Conservation (phyloP, 202 grass and related monocot species). For the Brachypodium distachyon region DNA sequence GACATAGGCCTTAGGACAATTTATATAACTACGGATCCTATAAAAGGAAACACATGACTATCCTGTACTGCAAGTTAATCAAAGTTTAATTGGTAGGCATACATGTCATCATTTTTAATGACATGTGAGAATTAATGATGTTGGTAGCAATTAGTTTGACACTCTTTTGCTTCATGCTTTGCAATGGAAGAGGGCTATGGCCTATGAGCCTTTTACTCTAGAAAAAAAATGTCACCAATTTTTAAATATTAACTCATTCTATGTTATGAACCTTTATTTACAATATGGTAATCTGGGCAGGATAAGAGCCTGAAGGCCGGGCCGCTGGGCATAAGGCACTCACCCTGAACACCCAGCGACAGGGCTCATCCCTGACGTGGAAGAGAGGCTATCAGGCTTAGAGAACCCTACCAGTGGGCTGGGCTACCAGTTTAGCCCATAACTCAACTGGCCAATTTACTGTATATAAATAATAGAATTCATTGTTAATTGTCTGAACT, state of each 20-base stretch:
- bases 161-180: too few species aligned
- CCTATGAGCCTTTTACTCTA: too few species aligned
- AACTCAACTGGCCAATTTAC: not conserved
- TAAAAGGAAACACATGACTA: not conserved
- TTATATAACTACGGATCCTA: not conserved
- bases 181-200: too few species aligned
- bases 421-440: not conserved
- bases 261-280: not conserved
- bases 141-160: too few species aligned
- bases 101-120: too few species aligned
- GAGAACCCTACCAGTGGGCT: not conserved
- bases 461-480: slow-evolving; percentile 1
- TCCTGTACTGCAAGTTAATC: not conserved
- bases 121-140: too few species aligned
- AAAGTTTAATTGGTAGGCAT: not conserved
- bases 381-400: not conserved
- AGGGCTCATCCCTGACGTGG: not conserved
- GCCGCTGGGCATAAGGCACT: not conserved
- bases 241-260: not conserved
- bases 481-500: not conserved
- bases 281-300: not conserved
- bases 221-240: not conserved
- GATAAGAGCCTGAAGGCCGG: not conserved
- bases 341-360: not conserved
- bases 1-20: not conserved